A percentile compares a stretch with the other conserved stretches of the same genome.
These are phyloP conservation scores for Hirsutella thompsonii DNA, from an alignment of 2,329 filamentous ascomycete genomes.

Conservation along the genomic window DNA sequence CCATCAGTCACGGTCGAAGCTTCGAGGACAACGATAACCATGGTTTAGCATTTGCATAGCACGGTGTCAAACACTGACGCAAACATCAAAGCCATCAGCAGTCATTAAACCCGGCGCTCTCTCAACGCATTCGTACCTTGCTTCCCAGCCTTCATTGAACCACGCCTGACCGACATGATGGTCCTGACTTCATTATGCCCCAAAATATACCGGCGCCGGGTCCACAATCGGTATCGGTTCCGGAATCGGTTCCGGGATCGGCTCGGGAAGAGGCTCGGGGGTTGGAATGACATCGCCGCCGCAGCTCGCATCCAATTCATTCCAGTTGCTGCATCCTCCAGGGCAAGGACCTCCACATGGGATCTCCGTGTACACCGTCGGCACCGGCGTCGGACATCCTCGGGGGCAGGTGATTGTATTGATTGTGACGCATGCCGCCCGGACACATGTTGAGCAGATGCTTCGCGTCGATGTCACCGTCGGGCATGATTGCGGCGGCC, in stretches of 20 bases:
- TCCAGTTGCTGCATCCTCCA: conserved; percentile 16
- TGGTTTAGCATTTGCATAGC: too few species aligned
- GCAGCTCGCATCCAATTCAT: conserved; percentile 10
- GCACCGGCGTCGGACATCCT: conserved; percentile 16
- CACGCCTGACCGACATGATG: too few species aligned
- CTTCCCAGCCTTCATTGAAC: too few species aligned
- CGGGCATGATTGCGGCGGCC: conserved; percentile 12
- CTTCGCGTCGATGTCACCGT: conserved; percentile 18
- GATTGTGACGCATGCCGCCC: conserved; percentile 15
- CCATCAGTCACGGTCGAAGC: too few species aligned
- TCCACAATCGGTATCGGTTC: too few species aligned
- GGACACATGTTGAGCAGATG: conserved; percentile 20
- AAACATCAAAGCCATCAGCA: too few species aligned
- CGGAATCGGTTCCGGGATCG: background rate
- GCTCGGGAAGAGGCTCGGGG: background rate
- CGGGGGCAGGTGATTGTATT: conserved; percentile 18
- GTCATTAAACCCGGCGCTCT: too few species aligned
- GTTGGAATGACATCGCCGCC: background rate
- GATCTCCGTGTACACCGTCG: conserved; percentile 15
- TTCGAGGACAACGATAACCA: too few species aligned
- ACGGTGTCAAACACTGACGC: too few species aligned
- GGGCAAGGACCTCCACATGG: conserved; percentile 13
- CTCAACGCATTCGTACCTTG: too few species aligned
- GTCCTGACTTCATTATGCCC: too few species aligned
- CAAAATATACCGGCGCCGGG: too few species aligned